Percentiles rank a stretch among this genome's conserved stretches.
Evolutionary conservation across 2,329 filamentous ascomycete genomes (phyloP).

Genomic region (Tolypocladium sp.): DNA sequence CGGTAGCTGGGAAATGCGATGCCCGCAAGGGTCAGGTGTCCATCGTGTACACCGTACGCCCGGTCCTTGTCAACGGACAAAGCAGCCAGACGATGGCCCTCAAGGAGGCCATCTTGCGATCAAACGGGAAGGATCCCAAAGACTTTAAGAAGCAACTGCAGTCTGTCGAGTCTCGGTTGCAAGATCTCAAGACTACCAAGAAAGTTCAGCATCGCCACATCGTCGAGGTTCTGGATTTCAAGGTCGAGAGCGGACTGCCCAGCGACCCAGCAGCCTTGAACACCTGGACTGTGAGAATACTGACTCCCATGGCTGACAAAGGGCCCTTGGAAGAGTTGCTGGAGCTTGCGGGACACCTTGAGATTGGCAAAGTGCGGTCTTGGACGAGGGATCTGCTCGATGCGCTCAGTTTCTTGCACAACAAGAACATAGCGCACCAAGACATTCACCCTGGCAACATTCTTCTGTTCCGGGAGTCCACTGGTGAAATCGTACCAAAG

Average conservation of each 20-base stretch:
- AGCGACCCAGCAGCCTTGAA: constrained; percentile 25
- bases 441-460: constrained; percentile 75
- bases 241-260: constrained; percentile 51
- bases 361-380: constrained; percentile 66
- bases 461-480: constrained; percentile 60
- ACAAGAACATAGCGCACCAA: constrained; percentile 74
- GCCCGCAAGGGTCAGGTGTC: constrained; percentile 59
- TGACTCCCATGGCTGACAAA: constrained; percentile 71
- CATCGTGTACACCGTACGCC: constrained; percentile 63
- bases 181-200: constrained; percentile 65
- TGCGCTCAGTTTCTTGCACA: constrained; percentile 79
- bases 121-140: constrained; percentile 46
- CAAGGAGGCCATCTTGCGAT: constrained; percentile 58
- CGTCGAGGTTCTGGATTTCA: constrained; percentile 73
- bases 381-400: constrained; percentile 92
- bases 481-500: constrained; percentile 63
- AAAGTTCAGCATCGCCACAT: constrained; percentile 68
- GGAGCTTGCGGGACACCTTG: constrained; percentile 65
- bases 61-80: constrained; percentile 46
- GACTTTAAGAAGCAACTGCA: constrained; percentile 70
- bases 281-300: constrained; percentile 63
- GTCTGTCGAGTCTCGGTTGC: constrained; percentile 66
- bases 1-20: constrained; percentile 60
- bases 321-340: constrained; percentile 77
- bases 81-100: constrained; percentile 59